These are phyloP conservation scores for Capronia epimyces DNA, from an alignment of 2,329 filamentous ascomycete genomes.

Conservation along the genomic window DNA sequence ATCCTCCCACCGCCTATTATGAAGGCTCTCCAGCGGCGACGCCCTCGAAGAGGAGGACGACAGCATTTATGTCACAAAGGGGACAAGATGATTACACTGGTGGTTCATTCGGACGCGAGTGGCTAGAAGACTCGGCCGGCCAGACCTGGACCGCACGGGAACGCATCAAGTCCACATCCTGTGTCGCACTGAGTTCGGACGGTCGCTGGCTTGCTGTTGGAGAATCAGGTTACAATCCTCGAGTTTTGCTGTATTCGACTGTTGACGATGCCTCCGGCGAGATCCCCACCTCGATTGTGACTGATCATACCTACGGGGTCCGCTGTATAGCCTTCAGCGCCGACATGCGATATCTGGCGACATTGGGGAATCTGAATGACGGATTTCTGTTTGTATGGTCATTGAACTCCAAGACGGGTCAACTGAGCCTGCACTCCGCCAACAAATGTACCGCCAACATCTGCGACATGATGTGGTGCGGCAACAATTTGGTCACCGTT, in stretches of 20 bases:
- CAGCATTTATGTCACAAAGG: slow-evolving; percentile 47
- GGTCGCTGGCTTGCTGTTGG: slow-evolving; percentile 84
- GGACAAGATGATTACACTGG: slow-evolving; percentile 41
- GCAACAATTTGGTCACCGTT: slow-evolving; percentile 73
- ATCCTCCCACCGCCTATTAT: slow-evolving; percentile 52
- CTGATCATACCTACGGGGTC: slow-evolving; percentile 86
- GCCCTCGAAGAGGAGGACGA: slow-evolving; percentile 54
- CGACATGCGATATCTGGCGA: slow-evolving; percentile 80
- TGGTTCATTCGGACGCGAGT: slow-evolving; percentile 46
- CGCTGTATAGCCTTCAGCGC: slow-evolving; percentile 82
- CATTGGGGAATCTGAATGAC: slow-evolving; percentile 82
- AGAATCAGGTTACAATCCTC: slow-evolving; percentile 89
- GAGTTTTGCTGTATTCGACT: slow-evolving; percentile 84
- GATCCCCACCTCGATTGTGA: slow-evolving; percentile 74
- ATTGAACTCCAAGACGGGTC: slow-evolving; percentile 74
- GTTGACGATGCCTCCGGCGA: slow-evolving; percentile 71
- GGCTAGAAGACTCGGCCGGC: slow-evolving; percentile 54
- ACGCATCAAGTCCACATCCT: slow-evolving; percentile 89
- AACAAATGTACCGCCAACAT: slow-evolving; percentile 90
- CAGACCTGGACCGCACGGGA: slow-evolving; percentile 85
- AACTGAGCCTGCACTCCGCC: slow-evolving; percentile 71
- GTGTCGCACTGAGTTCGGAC: slow-evolving; percentile 80
- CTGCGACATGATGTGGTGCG: slow-evolving; percentile 85
- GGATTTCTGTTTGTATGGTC: slow-evolving; percentile 90
- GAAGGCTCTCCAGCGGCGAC: slow-evolving; percentile 53